Percentiles rank a stretch among this genome's conserved stretches.
phyloP scores from a whole-genome alignment of 2,329 filamentous ascomycete species.

The Mycosphaerelloides madeirae region DNA sequence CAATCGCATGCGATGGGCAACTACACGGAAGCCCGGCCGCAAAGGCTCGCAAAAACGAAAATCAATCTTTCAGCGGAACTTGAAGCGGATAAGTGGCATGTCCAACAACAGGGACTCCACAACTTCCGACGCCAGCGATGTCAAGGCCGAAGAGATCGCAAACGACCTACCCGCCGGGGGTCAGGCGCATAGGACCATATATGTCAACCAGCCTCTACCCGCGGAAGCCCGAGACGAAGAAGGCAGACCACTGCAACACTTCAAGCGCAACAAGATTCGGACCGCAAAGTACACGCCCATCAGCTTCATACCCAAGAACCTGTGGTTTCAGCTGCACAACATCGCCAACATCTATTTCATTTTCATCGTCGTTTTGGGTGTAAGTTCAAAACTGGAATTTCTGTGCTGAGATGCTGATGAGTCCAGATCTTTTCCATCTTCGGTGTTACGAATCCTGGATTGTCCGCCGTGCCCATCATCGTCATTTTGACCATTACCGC shows the following conservation, averaged over 20 bases:
- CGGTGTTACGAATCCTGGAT: conserved; percentile 80
- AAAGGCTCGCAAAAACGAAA: conserved; percentile 74
- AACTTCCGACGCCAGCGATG: conserved; percentile 26
- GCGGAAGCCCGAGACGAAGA: conserved; percentile 71
- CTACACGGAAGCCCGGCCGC: conserved; percentile 74
- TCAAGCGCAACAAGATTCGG: conserved; percentile 89
- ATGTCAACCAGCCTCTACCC: conserved; percentile 82
- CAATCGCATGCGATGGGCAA: conserved; percentile 90
- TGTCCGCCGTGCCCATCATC: conserved; percentile 87
- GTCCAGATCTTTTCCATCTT: conserved; percentile 85
- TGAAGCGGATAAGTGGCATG: conserved; percentile 23
- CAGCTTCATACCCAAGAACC: conserved; percentile 91
- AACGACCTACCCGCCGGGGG: conserved; percentile 28
- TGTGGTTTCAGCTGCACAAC: conserved; percentile 98
- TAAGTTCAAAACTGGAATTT: conserved; percentile 52
- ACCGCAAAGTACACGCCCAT: conserved; percentile 96
- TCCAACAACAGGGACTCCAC: conserved; percentile 40
- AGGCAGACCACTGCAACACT: conserved; percentile 65
- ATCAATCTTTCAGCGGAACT: conserved; percentile 68
- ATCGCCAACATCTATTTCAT: conserved; percentile 98
- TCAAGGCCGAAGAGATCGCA: conserved; percentile 30
- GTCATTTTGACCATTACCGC: conserved; percentile 85
- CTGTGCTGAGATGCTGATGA: conserved; percentile 12
- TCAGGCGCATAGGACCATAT: conserved; percentile 57
- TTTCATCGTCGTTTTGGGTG: conserved; percentile 88